phyloP scores from a whole-genome alignment of 805 yeast genomes.

The Candida sphagnicola region DNA sequence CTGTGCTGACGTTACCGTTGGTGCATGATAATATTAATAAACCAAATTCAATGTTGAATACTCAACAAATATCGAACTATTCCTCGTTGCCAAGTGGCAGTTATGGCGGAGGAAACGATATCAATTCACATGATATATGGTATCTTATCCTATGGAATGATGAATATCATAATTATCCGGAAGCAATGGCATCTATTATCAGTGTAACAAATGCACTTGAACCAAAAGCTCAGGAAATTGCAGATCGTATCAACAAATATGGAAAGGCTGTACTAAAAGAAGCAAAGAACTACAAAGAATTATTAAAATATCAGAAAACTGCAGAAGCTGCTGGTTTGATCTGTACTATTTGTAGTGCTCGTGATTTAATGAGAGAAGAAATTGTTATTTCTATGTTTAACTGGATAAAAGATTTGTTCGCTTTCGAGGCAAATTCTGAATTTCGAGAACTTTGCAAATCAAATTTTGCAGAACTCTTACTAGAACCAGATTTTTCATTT shows the following conservation, averaged over 20 bases:
- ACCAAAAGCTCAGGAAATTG: constrained; percentile 27
- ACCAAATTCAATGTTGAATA: constrained; percentile 17
- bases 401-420: constrained; percentile 47
- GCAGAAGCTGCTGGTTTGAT: constrained; percentile 50
- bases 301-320: constrained; percentile 30
- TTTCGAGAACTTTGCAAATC: constrained; percentile 19
- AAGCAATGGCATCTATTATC: constrained; percentile 47
- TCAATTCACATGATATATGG: constrained; percentile 32
- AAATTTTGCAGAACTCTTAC: constrained; percentile 40
- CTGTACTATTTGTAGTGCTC: constrained; percentile 48
- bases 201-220: constrained; percentile 25
- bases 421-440: constrained; percentile 16
- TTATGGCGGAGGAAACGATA: constrained; percentile 31
- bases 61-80: constrained; percentile 24
- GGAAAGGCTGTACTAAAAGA: constrained; percentile 50
- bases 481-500: constrained; percentile 31
- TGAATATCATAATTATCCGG: constrained; percentile 60
- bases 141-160: constrained; percentile 71
- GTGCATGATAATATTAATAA: constrained; percentile 29
- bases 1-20: constrained; percentile 37
- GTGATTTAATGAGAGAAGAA: constrained; percentile 49
- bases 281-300: constrained; percentile 15
- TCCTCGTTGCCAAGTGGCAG: constrained; percentile 26
- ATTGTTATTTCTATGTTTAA: constrained; percentile 41
- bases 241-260: constrained; percentile 43